These are phyloP conservation scores for Yarrowia galli DNA, from an alignment of 1,139 yeast genomes.

Conservation along the genomic window DNA sequence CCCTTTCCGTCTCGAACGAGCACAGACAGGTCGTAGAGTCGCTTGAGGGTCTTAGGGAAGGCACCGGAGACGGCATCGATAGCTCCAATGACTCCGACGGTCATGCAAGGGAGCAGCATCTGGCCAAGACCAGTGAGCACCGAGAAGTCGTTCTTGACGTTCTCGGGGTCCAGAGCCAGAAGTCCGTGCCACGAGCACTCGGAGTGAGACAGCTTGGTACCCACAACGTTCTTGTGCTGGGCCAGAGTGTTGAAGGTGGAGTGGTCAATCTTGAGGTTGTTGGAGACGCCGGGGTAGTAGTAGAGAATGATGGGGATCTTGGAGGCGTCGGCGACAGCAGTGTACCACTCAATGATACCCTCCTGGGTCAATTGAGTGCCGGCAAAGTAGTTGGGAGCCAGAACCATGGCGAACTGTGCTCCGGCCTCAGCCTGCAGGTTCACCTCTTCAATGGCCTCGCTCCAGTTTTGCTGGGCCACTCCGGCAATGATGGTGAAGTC, in stretches of 20 bases:
- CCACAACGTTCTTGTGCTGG: conserved; percentile 57
- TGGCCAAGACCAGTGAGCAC: conserved; percentile 61
- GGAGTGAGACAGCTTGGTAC: conserved; percentile 59
- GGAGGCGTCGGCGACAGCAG: conserved; percentile 56
- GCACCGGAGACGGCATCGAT: conserved; percentile 61
- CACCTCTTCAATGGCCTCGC: conserved; percentile 55
- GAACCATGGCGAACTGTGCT: conserved; percentile 56
- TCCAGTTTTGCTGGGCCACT: conserved; percentile 55
- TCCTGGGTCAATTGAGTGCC: conserved; percentile 53
- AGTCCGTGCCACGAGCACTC: conserved; percentile 50
- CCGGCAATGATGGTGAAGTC: conserved; percentile 56
- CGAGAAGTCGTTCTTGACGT: conserved; percentile 52
- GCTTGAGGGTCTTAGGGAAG: conserved; percentile 57
- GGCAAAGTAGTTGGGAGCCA: conserved; percentile 60
- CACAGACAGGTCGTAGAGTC: conserved; percentile 48
- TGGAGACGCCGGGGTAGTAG: conserved; percentile 61
- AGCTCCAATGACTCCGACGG: conserved; percentile 57
- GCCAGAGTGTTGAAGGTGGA: conserved; percentile 52
- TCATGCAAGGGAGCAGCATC: conserved; percentile 55
- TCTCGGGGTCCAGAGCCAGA: conserved; percentile 53
- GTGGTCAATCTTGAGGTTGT: conserved; percentile 53
- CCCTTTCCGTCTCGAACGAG: conserved; percentile 47
- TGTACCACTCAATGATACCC: conserved; percentile 57
- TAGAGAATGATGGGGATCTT: conserved; percentile 58
- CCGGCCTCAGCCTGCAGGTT: conserved; percentile 54